Evolutionary conservation across 2,329 filamentous ascomycete genomes (phyloP).

Genomic region (Colletotrichum tanaceti): DNA sequence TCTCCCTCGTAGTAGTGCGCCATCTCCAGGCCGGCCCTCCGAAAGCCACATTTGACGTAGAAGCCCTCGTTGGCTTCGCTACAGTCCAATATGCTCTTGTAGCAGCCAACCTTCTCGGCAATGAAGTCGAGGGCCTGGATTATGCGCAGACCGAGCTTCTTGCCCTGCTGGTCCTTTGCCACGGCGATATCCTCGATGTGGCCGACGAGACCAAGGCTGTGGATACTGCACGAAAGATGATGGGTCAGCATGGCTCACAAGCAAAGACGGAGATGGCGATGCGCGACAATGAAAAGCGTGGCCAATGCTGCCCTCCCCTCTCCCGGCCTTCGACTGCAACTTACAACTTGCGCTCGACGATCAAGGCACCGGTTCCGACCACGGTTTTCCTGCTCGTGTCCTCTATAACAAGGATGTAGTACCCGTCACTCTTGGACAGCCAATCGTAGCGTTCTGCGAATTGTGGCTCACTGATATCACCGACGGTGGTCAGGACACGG

Average conservation of each 20-base stretch:
- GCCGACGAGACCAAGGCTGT: conserved; percentile 83
- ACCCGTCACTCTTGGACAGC: conserved; percentile 79
- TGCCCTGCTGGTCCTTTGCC: conserved; percentile 93
- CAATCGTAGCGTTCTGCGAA: conserved; percentile 86
- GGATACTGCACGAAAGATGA: conserved; percentile 67
- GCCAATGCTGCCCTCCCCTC: neutral
- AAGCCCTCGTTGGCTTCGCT: conserved; percentile 97
- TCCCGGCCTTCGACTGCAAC: conserved; percentile 47
- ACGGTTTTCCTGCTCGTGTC: conserved; percentile 73
- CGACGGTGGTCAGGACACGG: conserved; percentile 90
- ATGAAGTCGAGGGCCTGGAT: conserved; percentile 94
- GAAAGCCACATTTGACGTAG: conserved; percentile 97
- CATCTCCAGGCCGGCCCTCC: conserved; percentile 93
- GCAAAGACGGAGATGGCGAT: neutral
- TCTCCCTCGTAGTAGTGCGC: conserved; percentile 85
- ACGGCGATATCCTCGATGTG: conserved; percentile 99
- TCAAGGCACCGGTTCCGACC: conserved; percentile 89
- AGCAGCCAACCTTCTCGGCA: conserved; percentile 89
- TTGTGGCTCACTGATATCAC: conserved; percentile 79
- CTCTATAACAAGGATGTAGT: conserved; percentile 88
- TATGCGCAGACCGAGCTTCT: conserved; percentile 91
- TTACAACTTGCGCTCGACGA: conserved; percentile 95
- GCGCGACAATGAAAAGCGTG: neutral
- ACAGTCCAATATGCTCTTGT: conserved; percentile 97
- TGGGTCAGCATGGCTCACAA: conserved; percentile 41